Percentiles rank a stretch among this genome's conserved stretches.
Conservation (phyloP, 352 stramenopile genomes). For the Pythium pyrilobum region DNA sequence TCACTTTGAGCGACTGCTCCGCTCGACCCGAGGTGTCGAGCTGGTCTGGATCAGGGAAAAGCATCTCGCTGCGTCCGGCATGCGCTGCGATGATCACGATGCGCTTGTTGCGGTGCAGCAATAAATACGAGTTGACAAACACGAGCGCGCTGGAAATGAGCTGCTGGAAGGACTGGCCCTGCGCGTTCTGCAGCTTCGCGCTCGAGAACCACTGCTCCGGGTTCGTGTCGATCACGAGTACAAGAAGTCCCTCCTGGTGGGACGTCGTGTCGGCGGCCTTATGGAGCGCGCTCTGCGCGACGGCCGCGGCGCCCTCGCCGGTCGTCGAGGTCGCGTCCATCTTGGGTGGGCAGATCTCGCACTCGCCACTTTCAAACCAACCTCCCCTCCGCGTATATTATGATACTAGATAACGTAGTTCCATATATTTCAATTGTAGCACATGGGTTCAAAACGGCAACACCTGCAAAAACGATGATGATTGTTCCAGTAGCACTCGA, state of each 20-base stretch:
- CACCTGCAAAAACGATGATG: too few relatives aligned
- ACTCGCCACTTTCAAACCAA: not conserved
- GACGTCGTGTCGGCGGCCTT: not conserved
- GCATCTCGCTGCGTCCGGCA: slow-evolving; percentile 59
- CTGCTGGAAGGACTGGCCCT: slow-evolving; percentile 43
- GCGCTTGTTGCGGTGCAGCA: slow-evolving; percentile 81
- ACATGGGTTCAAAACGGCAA: too few relatives aligned
- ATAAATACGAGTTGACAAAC: slow-evolving; percentile 85
- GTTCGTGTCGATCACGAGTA: slow-evolving; percentile 81
- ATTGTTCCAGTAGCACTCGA: too few relatives aligned
- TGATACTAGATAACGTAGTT: too few relatives aligned
- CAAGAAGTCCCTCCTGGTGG: slow-evolving; percentile 52
- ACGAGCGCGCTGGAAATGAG: slow-evolving; percentile 73
- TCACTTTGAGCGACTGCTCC: slow-evolving; percentile 71
- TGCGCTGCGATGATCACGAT: slow-evolving; percentile 82
- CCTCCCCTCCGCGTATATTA: not conserved
- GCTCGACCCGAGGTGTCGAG: slow-evolving; percentile 54
- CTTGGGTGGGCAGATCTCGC: not conserved
- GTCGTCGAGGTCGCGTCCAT: not conserved
- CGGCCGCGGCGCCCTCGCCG: not conserved
- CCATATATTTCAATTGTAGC: too few relatives aligned
- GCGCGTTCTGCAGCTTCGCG: slow-evolving; percentile 23
- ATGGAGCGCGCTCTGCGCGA: not conserved
- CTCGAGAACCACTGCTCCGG: slow-evolving; percentile 61
- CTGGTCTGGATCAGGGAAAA: slow-evolving; percentile 71